These are phyloP conservation scores for Hypoxylon rubiginosum DNA, from an alignment of 2,329 filamentous ascomycete genomes.

Conservation along the genomic window DNA sequence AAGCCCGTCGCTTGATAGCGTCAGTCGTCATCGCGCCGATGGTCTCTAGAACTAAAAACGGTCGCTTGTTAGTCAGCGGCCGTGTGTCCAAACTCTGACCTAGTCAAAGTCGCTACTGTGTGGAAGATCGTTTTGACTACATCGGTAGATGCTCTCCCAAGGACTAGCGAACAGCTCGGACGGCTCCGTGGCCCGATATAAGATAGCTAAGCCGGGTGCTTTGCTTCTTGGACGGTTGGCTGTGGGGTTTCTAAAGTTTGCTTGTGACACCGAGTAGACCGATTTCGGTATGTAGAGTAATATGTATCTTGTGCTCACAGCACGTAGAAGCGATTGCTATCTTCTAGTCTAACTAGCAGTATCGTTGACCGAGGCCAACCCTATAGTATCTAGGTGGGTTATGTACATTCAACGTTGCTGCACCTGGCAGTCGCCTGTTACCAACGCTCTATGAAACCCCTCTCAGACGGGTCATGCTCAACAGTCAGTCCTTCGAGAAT, in stretches of 20 bases:
- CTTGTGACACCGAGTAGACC: slow-evolving; percentile 13
- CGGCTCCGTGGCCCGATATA: slow-evolving; percentile 15
- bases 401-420: slow-evolving; percentile 35
- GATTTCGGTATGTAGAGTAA: slow-evolving; percentile 10
- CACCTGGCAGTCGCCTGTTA: slow-evolving; percentile 33
- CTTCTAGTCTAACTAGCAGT: slow-evolving; percentile 23
- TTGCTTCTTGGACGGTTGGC: not conserved
- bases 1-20: slow-evolving; percentile 11
- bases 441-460: slow-evolving; percentile 2
- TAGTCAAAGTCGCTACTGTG: slow-evolving; percentile 9
- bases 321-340: slow-evolving; percentile 32
- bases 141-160: slow-evolving; percentile 6
- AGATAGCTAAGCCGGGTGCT: slow-evolving; percentile 4
- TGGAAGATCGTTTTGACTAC: slow-evolving; percentile 10
- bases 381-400: slow-evolving; percentile 24
- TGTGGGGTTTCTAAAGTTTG: slow-evolving; percentile 9
- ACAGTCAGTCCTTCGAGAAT: not conserved
- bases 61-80: slow-evolving; percentile 19
- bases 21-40: slow-evolving; percentile 22
- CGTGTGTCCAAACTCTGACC: slow-evolving; percentile 8
- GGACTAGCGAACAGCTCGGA: slow-evolving; percentile 11
- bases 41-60: slow-evolving; percentile 18
- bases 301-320: slow-evolving; percentile 2
- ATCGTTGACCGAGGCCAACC: slow-evolving; percentile 24
- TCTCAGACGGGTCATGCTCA: slow-evolving; percentile 4